Conservation (phyloP, 2,329 filamentous ascomycete genomes). For the Aspergillus sergii region DNA sequence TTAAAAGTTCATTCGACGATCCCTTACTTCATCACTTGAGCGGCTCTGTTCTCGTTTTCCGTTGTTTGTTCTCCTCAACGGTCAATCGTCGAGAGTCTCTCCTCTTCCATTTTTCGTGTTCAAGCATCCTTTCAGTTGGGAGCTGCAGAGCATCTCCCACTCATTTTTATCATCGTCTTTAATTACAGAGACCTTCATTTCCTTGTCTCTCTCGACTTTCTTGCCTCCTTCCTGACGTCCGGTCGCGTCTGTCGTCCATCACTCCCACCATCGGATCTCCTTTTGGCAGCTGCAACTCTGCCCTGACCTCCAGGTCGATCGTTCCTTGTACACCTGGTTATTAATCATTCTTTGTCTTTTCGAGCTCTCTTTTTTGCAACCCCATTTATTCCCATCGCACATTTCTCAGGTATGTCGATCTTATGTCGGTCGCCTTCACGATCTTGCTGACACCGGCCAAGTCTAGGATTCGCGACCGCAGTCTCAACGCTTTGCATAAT, state of each 20-base stretch:
- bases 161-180: slow-evolving; percentile 21
- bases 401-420: slow-evolving; percentile 19
- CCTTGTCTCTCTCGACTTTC: slow-evolving; percentile 23
- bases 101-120: slow-evolving; percentile 22
- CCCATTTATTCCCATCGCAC: slow-evolving; percentile 11
- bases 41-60: slow-evolving; percentile 16
- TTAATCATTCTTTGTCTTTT: slow-evolving; percentile 20
- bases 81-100: slow-evolving; percentile 10
- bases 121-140: slow-evolving; percentile 27
- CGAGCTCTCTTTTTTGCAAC: slow-evolving; percentile 7
- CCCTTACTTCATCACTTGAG: slow-evolving; percentile 17
- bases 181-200: slow-evolving; percentile 19
- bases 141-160: slow-evolving; percentile 43
- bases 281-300: slow-evolving; percentile 13
- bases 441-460: slow-evolving; percentile 13
- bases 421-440: neutral
- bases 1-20: neutral
- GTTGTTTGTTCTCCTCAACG: slow-evolving; percentile 13
- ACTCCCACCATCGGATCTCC: slow-evolving; percentile 12
- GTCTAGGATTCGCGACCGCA: slow-evolving; percentile 8
- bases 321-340: slow-evolving; percentile 23
- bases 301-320: slow-evolving; percentile 16
- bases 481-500: slow-evolving; percentile 19
- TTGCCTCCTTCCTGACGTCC: slow-evolving; percentile 23
- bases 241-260: slow-evolving; percentile 29